A percentile compares a stretch with the other conserved stretches of the same genome.
phyloP scores from a whole-genome alignment of 2,329 filamentous ascomycete species.

The Dothideomycetes sp. region DNA sequence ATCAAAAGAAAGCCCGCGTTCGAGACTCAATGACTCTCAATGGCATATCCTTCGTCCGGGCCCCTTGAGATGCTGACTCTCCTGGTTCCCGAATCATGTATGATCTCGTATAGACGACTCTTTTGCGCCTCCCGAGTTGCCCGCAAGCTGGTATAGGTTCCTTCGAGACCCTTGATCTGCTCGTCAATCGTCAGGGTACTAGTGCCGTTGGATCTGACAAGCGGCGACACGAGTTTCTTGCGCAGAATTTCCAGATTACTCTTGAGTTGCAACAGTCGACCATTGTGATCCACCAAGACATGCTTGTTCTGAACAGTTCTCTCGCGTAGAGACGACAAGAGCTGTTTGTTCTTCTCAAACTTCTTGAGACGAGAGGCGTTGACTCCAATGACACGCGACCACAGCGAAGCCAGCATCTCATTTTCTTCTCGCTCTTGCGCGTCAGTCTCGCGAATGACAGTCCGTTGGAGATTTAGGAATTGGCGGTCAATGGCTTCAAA shows the following conservation, averaged over 20 bases:
- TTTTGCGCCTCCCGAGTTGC: slow-evolving; percentile 71
- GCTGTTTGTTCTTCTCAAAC: slow-evolving; percentile 78
- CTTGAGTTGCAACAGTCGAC: slow-evolving; percentile 72
- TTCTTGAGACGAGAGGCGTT: slow-evolving; percentile 70
- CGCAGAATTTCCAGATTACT: slow-evolving; percentile 78
- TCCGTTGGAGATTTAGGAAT: slow-evolving; percentile 79
- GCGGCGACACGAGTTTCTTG: slow-evolving; percentile 71
- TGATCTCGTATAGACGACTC: slow-evolving; percentile 68
- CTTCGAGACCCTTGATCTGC: slow-evolving; percentile 74
- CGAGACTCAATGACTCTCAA: slow-evolving; percentile 16
- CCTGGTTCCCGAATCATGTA: slow-evolving; percentile 49
- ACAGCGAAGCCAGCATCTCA: slow-evolving; percentile 74
- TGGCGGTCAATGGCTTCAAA: slow-evolving; percentile 87
- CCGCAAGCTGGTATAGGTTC: slow-evolving; percentile 69
- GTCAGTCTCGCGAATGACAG: slow-evolving; percentile 73
- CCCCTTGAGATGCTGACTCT: slow-evolving; percentile 11
- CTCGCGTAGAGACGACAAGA: slow-evolving; percentile 69
- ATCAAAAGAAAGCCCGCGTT: background rate
- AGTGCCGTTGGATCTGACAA: slow-evolving; percentile 60
- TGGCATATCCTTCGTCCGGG: slow-evolving; percentile 14
- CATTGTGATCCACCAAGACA: slow-evolving; percentile 77
- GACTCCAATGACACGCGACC: slow-evolving; percentile 74
- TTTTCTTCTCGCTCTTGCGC: slow-evolving; percentile 71
- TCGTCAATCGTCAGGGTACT: slow-evolving; percentile 70
- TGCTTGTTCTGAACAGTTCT: slow-evolving; percentile 83